Percentiles rank a stretch among this genome's conserved stretches.
phyloP scores from a whole-genome alignment of 2,329 filamentous ascomycete species.

The Xylaria sp. region DNA sequence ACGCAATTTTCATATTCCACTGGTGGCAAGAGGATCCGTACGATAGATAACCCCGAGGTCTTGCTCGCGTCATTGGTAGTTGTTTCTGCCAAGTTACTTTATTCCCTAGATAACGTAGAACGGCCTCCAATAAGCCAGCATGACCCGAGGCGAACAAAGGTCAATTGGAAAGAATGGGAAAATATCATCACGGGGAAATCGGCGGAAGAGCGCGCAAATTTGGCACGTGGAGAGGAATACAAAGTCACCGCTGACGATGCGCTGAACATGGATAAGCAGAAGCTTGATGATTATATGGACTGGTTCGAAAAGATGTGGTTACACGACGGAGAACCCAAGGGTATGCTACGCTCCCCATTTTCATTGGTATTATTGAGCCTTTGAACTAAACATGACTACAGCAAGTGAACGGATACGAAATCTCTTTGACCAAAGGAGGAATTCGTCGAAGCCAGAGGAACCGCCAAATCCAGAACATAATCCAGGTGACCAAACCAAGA shows the following conservation, averaged over 20 bases:
- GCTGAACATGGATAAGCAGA: slow-evolving; percentile 62
- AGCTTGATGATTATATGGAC: slow-evolving; percentile 80
- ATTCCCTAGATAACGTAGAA: slow-evolving; percentile 73
- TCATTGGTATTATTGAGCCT: background rate
- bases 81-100: slow-evolving; percentile 80
- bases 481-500: slow-evolving; percentile 30
- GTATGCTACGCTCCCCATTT: slow-evolving; percentile 47
- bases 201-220: slow-evolving; percentile 34
- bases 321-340: slow-evolving; percentile 55
- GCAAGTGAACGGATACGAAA: slow-evolving; percentile 44
- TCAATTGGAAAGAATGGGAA: slow-evolving; percentile 82
- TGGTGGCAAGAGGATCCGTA: slow-evolving; percentile 56
- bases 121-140: slow-evolving; percentile 61
- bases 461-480: slow-evolving; percentile 2
- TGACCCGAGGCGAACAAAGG: slow-evolving; percentile 67
- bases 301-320: slow-evolving; percentile 79
- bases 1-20: slow-evolving; percentile 69
- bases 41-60: slow-evolving; percentile 77
- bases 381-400: slow-evolving; percentile 24
- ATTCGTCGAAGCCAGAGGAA: slow-evolving; percentile 17
- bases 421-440: slow-evolving; percentile 42
- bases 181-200: slow-evolving; percentile 56
- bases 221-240: slow-evolving; percentile 48
- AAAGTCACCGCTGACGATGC: slow-evolving; percentile 48
- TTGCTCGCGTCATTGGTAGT: slow-evolving; percentile 77